Percentiles rank a stretch among this genome's conserved stretches.
phyloP scores from a whole-genome alignment of 345 rosid species.

The Crucihimalaya himalaica region DNA sequence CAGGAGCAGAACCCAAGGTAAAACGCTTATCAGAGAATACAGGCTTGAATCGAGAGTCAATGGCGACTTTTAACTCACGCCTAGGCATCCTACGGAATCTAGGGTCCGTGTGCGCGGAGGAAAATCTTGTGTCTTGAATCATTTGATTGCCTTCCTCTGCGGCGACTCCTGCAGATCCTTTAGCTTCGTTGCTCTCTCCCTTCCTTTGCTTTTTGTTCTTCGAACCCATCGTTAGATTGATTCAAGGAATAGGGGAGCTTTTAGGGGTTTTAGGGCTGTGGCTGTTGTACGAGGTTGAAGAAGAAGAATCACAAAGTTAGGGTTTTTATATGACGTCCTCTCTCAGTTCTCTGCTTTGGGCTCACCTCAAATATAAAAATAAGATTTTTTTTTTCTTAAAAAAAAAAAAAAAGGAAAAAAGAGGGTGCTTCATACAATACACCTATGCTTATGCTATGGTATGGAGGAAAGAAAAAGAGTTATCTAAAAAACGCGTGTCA shows the following conservation, averaged over 20 bases:
- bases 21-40: slow-evolving; percentile 64
- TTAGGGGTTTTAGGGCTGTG: slow-evolving; percentile 27
- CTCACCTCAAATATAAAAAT: background rate
- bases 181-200: background rate
- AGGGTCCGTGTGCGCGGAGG: slow-evolving; percentile 73
- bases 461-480: background rate
- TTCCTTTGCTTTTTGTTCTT: slow-evolving; percentile 22
- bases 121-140: slow-evolving; percentile 69
- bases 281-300: background rate
- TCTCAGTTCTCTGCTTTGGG: background rate
- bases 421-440: too few relatives aligned
- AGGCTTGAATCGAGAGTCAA: slow-evolving; percentile 73
- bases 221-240: slow-evolving; percentile 23
- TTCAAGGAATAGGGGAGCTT: background rate
- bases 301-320: background rate
- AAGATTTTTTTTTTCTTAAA: background rate
- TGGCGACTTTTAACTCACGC: slow-evolving; percentile 63
- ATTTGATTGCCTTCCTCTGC: slow-evolving; percentile 31
- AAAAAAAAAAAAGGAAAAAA: too few relatives aligned
- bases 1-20: slow-evolving; percentile 53
- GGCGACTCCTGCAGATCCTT: slow-evolving; percentile 21
- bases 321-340: slow-evolving; percentile 22
- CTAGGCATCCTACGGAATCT: slow-evolving; percentile 74
- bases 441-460: too few relatives aligned
- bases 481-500: slow-evolving; percentile 39